Percentiles rank a stretch among this genome's conserved stretches.
phyloP scores from a whole-genome alignment of 805 yeast species.

The Schizosaccharomyces osmophilus region DNA sequence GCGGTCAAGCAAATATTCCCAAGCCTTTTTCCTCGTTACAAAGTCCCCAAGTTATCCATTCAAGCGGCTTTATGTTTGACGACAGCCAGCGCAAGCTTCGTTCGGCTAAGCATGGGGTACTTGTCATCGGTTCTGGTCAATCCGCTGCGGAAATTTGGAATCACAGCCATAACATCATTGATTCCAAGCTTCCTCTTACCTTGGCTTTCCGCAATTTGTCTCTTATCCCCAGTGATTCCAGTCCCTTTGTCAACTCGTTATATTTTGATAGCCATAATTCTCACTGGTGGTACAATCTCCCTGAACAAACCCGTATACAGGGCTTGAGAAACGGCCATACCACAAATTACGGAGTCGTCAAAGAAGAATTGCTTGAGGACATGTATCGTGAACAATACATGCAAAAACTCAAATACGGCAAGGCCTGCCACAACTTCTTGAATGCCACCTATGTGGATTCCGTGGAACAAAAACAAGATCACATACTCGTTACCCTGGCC shows the following conservation, averaged over 20 bases:
- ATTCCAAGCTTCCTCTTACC: constrained; percentile 5
- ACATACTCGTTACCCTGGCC: background rate
- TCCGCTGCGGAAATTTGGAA: constrained; percentile 11
- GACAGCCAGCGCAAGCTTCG: background rate
- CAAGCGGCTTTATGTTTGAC: background rate
- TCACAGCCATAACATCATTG: constrained; percentile 4
- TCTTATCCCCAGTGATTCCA: constrained; percentile 10
- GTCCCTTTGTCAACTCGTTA: constrained; percentile 12
- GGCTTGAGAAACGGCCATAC: constrained; percentile 5
- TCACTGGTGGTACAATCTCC: constrained; percentile 7
- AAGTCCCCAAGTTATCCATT: background rate
- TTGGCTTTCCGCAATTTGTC: constrained; percentile 8
- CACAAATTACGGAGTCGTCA: constrained; percentile 12
- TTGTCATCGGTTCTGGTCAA: constrained; percentile 11
- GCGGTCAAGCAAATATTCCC: constrained; percentile 6
- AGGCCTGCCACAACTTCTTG: background rate
- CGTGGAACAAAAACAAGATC: background rate
- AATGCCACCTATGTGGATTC: background rate
- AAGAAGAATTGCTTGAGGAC: constrained; percentile 8
- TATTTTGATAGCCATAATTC: constrained; percentile 10
- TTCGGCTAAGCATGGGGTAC: constrained; percentile 4
- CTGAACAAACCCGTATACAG: constrained; percentile 1
- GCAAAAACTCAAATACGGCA: constrained; percentile 3
- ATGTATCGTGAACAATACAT: constrained; percentile 7
- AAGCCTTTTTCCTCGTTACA: background rate